Percentiles rank a stretch among this genome's conserved stretches.
These are phyloP conservation scores for Starmerella vaccinii DNA, from an alignment of 805 yeast species.

Conservation along the genomic window DNA sequence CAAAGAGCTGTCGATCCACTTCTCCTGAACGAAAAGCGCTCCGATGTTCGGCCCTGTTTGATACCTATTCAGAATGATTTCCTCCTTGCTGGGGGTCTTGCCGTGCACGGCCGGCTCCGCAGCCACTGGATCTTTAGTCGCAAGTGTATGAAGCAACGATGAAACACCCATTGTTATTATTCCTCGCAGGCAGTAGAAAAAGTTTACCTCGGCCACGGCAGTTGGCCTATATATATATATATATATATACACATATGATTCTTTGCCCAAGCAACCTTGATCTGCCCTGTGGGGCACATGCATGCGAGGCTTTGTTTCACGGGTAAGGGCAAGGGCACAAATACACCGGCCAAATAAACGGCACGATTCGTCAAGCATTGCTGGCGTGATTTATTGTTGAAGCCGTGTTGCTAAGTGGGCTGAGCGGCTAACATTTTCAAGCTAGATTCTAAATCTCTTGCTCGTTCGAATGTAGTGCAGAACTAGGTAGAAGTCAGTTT, in stretches of 20 bases:
- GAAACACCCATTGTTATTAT: slow-evolving; percentile 26
- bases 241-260: neutral
- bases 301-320: slow-evolving; percentile 1
- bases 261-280: neutral
- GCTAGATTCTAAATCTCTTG: no score
- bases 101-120: slow-evolving; percentile 29
- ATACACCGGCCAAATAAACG: no score
- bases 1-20: slow-evolving; percentile 58
- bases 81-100: slow-evolving; percentile 29
- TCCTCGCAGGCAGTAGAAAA: no score
- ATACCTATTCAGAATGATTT: slow-evolving; percentile 30
- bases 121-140: slow-evolving; percentile 23
- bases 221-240: neutral
- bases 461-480: no score
- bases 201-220: no score
- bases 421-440: no score
- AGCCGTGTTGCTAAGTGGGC: no score
- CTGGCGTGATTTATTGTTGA: no score
- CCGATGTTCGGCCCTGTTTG: slow-evolving; percentile 86
- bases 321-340: slow-evolving; percentile 1
- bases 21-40: slow-evolving; percentile 65
- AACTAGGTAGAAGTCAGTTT: no score
- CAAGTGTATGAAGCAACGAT: slow-evolving; percentile 21
- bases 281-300: slow-evolving; percentile 5
- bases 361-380: no score